These are phyloP conservation scores for Dittrichia graveolens DNA, from an alignment of 129 eudicot genomes.

Conservation along the genomic window DNA sequence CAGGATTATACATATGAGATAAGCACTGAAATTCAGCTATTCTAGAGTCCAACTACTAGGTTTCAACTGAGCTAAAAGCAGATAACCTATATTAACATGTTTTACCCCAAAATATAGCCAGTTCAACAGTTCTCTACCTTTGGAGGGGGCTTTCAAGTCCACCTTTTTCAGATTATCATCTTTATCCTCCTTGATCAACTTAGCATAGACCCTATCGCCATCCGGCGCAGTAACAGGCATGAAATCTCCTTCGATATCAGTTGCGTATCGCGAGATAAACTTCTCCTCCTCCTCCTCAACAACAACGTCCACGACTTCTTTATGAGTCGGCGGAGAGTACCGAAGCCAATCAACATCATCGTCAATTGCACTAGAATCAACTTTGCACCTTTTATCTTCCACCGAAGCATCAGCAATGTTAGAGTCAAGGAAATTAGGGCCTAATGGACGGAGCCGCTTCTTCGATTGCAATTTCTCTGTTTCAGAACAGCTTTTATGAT, in stretches of 20 bases:
- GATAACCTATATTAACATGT: background rate
- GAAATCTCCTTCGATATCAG: conserved; percentile 84
- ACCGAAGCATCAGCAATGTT: background rate
- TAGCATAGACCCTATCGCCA: conserved; percentile 94
- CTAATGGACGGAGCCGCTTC: conserved; percentile 51
- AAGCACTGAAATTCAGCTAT: background rate
- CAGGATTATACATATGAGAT: conserved; percentile 12
- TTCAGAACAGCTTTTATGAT: conserved; percentile 7
- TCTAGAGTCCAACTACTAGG: background rate
- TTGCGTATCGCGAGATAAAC: conserved; percentile 57
- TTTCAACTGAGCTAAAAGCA: background rate
- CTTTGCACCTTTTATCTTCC: conserved; percentile 45
- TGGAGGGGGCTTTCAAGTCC: conserved; percentile 36
- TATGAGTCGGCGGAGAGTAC: conserved; percentile 40
- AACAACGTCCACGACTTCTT: conserved; percentile 16
- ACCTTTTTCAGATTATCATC: conserved; percentile 43
- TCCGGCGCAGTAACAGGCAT: conserved; percentile 83
- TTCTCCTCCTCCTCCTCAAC: conserved; percentile 46
- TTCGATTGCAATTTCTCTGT: conserved; percentile 28
- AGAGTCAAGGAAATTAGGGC: conserved; percentile 2
- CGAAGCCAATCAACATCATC: conserved; percentile 57
- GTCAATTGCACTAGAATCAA: conserved; percentile 21
- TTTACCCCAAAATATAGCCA: background rate
- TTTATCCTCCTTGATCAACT: conserved; percentile 39
- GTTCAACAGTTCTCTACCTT: conserved; percentile 46